These are phyloP conservation scores for Cryptococcus depauperatus DNA, from an alignment of 1,284 basidiomycete genomes.

Conservation along the genomic window DNA sequence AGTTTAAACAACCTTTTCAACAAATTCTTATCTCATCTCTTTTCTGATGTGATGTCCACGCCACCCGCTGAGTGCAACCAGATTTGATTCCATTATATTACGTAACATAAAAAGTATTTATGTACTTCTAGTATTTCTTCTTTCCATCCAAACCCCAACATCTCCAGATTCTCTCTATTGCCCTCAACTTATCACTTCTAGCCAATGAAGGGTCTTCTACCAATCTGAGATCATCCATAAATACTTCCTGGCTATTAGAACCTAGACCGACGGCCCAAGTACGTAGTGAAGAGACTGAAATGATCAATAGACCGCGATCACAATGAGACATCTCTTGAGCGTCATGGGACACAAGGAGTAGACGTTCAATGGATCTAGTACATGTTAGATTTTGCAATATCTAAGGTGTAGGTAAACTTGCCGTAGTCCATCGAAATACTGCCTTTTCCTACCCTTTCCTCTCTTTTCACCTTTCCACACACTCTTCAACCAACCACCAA, in stretches of 20 bases:
- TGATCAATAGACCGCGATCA: slow-evolving; percentile 47
- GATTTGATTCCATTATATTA: not conserved
- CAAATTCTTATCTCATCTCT: no score
- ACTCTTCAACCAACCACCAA: slow-evolving; percentile 52
- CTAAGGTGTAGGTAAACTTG: slow-evolving; percentile 14
- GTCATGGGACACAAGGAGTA: slow-evolving; percentile 49
- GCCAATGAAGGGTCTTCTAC: slow-evolving; percentile 64
- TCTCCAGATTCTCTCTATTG: slow-evolving; percentile 85
- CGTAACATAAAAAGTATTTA: no score
- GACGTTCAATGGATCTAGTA: slow-evolving; percentile 61
- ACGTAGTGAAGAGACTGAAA: slow-evolving; percentile 43
- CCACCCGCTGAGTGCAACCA: not conserved
- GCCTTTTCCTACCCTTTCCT: slow-evolving; percentile 39
- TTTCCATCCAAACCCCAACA: slow-evolving; percentile 57
- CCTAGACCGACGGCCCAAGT: slow-evolving; percentile 42
- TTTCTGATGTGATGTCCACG: not conserved
- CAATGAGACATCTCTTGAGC: slow-evolving; percentile 43
- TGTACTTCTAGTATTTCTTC: slow-evolving; percentile 3
- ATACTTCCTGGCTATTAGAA: slow-evolving; percentile 49
- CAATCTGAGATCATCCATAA: slow-evolving; percentile 76
- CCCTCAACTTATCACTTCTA: slow-evolving; percentile 61
- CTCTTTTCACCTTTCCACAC: slow-evolving; percentile 49
- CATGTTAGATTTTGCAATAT: not conserved
- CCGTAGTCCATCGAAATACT: slow-evolving; percentile 46
- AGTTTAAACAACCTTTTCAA: no score